These are phyloP conservation scores for Suillus decipiens DNA, from an alignment of 768 basidiomycete species.

Conservation along the genomic window DNA sequence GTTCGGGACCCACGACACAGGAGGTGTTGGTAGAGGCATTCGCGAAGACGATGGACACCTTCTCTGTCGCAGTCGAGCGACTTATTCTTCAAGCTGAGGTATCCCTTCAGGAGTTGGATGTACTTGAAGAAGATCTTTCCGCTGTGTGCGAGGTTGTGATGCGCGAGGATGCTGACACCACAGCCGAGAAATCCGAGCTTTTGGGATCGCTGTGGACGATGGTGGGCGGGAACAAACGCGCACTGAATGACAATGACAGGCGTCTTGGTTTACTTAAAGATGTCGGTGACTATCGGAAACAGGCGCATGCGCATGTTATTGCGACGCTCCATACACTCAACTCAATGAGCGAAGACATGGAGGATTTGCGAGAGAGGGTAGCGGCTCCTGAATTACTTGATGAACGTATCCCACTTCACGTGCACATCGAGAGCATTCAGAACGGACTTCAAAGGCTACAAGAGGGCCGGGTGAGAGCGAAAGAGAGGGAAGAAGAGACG, in stretches of 20 bases:
- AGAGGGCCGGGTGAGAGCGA: constrained; percentile 56
- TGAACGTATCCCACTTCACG: constrained; percentile 63
- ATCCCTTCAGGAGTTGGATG: constrained; percentile 55
- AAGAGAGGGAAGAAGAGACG: constrained; percentile 43
- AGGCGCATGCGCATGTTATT: constrained; percentile 66
- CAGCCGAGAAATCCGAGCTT: constrained; percentile 49
- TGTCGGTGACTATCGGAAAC: constrained; percentile 56
- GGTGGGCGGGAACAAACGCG: constrained; percentile 59
- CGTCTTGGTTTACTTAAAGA: constrained; percentile 57
- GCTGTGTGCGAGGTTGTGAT: constrained; percentile 58
- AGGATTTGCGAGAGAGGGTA: constrained; percentile 72
- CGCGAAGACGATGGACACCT: constrained; percentile 59
- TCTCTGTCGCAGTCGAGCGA: constrained; percentile 51
- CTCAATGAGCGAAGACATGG: constrained; percentile 71
- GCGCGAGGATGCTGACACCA: constrained; percentile 55
- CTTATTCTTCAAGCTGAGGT: constrained; percentile 69
- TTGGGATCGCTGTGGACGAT: constrained; percentile 70
- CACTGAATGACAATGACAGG: constrained; percentile 49
- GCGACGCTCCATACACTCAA: constrained; percentile 62
- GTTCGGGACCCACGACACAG: constrained; percentile 33
- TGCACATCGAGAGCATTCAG: constrained; percentile 74
- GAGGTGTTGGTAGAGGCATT: constrained; percentile 58
- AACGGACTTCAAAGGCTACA: constrained; percentile 57
- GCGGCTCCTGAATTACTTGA: constrained; percentile 65
- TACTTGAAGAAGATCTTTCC: constrained; percentile 60